Evolutionary conservation across 495 filamentous ascomycete species (phyloP).

Genomic region (Bryoglossum gracile): DNA sequence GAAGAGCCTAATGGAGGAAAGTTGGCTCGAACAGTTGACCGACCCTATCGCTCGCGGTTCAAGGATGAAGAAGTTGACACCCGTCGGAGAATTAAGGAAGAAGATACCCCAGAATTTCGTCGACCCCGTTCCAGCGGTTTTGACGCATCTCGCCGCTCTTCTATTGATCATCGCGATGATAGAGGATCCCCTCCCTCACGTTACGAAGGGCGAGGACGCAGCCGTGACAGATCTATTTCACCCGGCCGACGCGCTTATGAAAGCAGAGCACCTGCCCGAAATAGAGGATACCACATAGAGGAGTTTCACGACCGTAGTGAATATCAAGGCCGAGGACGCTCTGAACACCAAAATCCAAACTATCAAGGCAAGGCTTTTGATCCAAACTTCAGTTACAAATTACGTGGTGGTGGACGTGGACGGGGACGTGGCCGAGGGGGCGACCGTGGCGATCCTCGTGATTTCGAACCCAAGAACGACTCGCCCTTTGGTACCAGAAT

Average conservation of each 20-base stretch:
- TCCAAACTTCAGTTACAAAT: slow-evolving; percentile 17
- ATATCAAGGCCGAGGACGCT: slow-evolving; percentile 18
- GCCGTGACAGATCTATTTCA: slow-evolving; percentile 19
- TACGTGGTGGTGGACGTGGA: slow-evolving; percentile 14
- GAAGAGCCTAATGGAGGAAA: slow-evolving; percentile 5
- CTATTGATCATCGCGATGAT: slow-evolving; percentile 12
- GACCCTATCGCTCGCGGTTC: neutral
- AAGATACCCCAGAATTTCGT: neutral
- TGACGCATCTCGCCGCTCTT: slow-evolving; percentile 2
- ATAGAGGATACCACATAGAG: slow-evolving; percentile 4
- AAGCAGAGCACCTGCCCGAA: slow-evolving; percentile 7
- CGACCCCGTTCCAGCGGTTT: slow-evolving; percentile 11
- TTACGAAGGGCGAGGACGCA: slow-evolving; percentile 12
- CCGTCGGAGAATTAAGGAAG: slow-evolving; percentile 1
- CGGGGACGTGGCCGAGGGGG: slow-evolving; percentile 9
- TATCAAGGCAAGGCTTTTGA: slow-evolving; percentile 20
- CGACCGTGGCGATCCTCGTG: slow-evolving; percentile 6
- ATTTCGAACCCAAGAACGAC: slow-evolving; percentile 7
- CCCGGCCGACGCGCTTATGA: slow-evolving; percentile 14
- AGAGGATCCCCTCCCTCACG: slow-evolving; percentile 19
- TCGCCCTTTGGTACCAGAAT: slow-evolving; percentile 7
- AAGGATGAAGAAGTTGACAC: slow-evolving; percentile 4
- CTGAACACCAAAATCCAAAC: slow-evolving; percentile 8
- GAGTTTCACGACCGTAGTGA: slow-evolving; percentile 13
- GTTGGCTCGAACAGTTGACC: slow-evolving; percentile 10